Percentiles rank a stretch among this genome's conserved stretches.
phyloP scores from a whole-genome alignment of 176 grass and related monocot genomes.

The Musa beccarii region DNA sequence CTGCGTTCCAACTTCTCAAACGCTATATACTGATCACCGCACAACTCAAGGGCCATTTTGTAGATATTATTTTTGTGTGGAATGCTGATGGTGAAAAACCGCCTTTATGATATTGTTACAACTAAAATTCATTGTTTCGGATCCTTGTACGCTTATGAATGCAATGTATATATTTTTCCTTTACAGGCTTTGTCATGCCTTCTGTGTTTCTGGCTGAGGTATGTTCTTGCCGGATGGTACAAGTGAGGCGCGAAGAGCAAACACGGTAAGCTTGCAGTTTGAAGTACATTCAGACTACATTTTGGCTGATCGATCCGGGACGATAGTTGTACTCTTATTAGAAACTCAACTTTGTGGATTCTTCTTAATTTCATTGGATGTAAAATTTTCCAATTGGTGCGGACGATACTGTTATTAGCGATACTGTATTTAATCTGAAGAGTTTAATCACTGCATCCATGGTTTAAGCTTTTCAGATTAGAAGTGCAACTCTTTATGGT shows the following conservation, averaged over 20 bases:
- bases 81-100: too few relatives aligned
- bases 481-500: too few relatives aligned
- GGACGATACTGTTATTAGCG: too few relatives aligned
- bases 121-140: background rate
- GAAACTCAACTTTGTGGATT: background rate
- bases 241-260: slow-evolving; percentile 36
- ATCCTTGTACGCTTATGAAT: background rate
- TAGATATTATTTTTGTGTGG: too few relatives aligned
- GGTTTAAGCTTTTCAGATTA: too few relatives aligned
- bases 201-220: slow-evolving; percentile 85
- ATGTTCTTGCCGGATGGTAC: slow-evolving; percentile 93
- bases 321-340: background rate
- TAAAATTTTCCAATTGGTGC: background rate
- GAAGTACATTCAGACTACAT: background rate
- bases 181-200: slow-evolving; percentile 72
- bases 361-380: background rate
- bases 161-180: slow-evolving; percentile 5
- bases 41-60: too few relatives aligned
- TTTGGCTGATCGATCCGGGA: background rate
- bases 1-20: too few relatives aligned
- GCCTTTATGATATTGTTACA: background rate
- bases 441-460: background rate
- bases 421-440: background rate
- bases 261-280: background rate
- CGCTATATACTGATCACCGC: too few relatives aligned